Base-by-base conservation (phyloP, 768 basidiomycete species). In the Gyrodon lividus region DNA sequence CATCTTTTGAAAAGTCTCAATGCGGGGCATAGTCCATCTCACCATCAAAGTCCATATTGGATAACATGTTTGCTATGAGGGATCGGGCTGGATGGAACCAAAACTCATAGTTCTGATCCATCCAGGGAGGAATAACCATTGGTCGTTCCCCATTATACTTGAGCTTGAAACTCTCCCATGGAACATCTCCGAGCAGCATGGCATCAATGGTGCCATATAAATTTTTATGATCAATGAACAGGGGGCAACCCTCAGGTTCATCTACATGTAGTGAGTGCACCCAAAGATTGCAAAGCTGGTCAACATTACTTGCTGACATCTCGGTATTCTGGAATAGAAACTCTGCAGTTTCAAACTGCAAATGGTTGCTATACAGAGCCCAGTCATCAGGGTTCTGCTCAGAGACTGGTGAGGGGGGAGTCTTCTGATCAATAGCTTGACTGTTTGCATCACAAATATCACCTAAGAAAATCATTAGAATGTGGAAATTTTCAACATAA, bases 161-260 rank as follows among this genome's bases (percentile, higher is more conserved):
- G 13, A 70, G 39, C 3, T 53, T 44, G 50, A 76, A 70, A 1
- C 55, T 60, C 14, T 67, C 31, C 74, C 75, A 78, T 0, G 71
- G 66, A 16, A 65, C 62, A 39, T 71, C 70, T 5, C 75, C 73
- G 35, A 63, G 43, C 6, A 42, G 42, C 20, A 69, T 74, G 0
- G 52, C 46, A 47, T 77, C 72, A 33, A 78, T 76, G 24, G 46
- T 38, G 6, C 16, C 16, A 45, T 51, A 41, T 28, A 56, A n/a
- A 0, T 56, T 38, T 17, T 49, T 56, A 17, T 56, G 50, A 22
- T 56, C 46, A 37, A 24, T 23, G 24, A 37, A 46, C 2, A 24
- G 46, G 16, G 46, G 46, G 22, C 13, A 2, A 6, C 23, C 23
- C 23, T 20, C n/a, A 12, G 46, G 24, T 37, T 38, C 16, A 35